These are phyloP conservation scores for Sugiyamaella floridensis DNA, from an alignment of 805 yeast species.

Conservation along the genomic window DNA sequence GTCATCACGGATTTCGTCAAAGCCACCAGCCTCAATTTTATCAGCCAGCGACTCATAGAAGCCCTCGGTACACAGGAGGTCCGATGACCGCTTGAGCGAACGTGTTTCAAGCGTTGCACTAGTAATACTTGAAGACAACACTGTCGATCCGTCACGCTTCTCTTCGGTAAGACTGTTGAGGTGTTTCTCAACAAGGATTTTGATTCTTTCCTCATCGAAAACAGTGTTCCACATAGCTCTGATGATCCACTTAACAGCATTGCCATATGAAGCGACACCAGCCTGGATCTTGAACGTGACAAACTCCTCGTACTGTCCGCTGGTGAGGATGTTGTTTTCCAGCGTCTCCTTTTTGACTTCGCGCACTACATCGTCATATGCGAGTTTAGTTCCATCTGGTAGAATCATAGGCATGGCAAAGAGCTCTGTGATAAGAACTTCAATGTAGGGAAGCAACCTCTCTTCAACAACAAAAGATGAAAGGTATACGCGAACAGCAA, in stretches of 20 bases:
- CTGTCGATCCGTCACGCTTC: slow-evolving; percentile 55
- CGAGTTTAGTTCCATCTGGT: slow-evolving; percentile 51
- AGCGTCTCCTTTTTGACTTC: slow-evolving; percentile 68
- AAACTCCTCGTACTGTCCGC: slow-evolving; percentile 59
- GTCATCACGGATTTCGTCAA: slow-evolving; percentile 39
- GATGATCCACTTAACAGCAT: slow-evolving; percentile 71
- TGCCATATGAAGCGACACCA: slow-evolving; percentile 51
- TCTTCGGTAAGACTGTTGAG: slow-evolving; percentile 54
- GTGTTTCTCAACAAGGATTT: slow-evolving; percentile 55
- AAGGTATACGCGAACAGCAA: slow-evolving; percentile 56
- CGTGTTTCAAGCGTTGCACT: slow-evolving; percentile 47
- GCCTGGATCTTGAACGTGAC: slow-evolving; percentile 56
- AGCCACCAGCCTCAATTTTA: slow-evolving; percentile 46
- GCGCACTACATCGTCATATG: slow-evolving; percentile 72
- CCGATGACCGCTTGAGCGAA: slow-evolving; percentile 60
- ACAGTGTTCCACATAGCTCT: slow-evolving; percentile 57
- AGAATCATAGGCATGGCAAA: slow-evolving; percentile 65
- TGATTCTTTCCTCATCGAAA: slow-evolving; percentile 67
- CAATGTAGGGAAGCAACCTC: slow-evolving; percentile 54
- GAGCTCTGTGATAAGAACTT: slow-evolving; percentile 54
- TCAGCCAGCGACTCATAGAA: slow-evolving; percentile 44
- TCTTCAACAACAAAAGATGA: slow-evolving; percentile 49
- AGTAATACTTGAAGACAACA: slow-evolving; percentile 59
- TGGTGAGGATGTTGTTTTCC: slow-evolving; percentile 46
- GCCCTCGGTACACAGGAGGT: slow-evolving; percentile 55